phyloP scores from a whole-genome alignment of 2,329 filamentous ascomycete genomes.

The Curvularia verruculosa region DNA sequence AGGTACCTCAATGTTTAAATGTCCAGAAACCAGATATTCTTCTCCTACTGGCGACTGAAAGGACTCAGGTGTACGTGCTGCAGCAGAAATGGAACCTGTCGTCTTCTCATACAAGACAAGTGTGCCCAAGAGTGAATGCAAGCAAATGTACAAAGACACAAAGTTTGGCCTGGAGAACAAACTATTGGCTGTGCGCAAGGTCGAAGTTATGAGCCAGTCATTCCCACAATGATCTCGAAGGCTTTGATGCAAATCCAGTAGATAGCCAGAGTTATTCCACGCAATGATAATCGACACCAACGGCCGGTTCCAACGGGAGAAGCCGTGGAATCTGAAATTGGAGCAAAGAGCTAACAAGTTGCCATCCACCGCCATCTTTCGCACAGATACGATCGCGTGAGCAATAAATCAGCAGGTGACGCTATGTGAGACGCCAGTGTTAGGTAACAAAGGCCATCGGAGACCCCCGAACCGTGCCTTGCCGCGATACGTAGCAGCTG shows the following conservation, averaged over 20 bases:
- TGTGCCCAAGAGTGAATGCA: neutral
- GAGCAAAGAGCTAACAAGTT: neutral
- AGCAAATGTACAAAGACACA: neutral
- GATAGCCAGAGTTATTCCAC: neutral
- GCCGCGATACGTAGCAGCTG: conserved; percentile 12
- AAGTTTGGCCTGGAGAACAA: neutral
- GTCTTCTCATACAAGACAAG: neutral
- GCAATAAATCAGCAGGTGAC: neutral
- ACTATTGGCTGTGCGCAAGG: neutral
- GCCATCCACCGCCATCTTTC: neutral
- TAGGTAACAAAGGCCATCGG: conserved; percentile 11
- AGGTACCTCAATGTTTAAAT: neutral
- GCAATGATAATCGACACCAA: too few relatives aligned
- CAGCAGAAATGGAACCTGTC: neutral
- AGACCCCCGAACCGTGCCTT: conserved; percentile 25
- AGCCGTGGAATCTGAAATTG: neutral
- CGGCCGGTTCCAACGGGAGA: neutral
- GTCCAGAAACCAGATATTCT: neutral
- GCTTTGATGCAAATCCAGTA: too few relatives aligned
- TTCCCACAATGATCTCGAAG: neutral
- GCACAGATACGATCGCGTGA: neutral
- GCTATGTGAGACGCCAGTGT: neutral
- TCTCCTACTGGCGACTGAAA: neutral
- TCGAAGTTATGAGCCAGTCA: neutral
- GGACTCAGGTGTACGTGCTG: neutral